Base-by-base conservation (phyloP, 306 rosid species). In the Ceratonia siliqua region DNA sequence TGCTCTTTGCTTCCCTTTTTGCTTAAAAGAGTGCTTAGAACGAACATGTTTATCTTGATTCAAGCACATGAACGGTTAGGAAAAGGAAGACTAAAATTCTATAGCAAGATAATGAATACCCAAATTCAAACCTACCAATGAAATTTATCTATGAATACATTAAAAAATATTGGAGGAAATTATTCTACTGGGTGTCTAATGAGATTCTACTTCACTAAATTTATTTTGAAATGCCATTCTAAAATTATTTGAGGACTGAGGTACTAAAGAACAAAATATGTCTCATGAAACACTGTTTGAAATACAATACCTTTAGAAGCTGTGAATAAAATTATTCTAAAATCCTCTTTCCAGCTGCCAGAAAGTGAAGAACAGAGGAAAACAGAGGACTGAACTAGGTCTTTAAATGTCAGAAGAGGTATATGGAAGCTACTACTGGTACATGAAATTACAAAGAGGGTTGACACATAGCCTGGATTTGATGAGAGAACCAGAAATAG, bases 361-460 rank as follows among this genome's bases (percentile, higher is more conserved):
- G 71, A 41, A 78, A 46, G 0, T 49, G 15, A 61, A 39, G 38
- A 63, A 74, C 62, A 25, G n/a, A n/a, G n/a, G n/a, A 45, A 45
- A 4, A 45, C 17, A 14, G 53, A 42, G 9, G 43, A 36, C 67
- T 57, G 4, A 50, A 38, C 33, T 14, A 38, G 22, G 9, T 72
- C 21, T 36, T 46, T 13, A 57, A 62, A 54, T 17, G 17, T 43
- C 50, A 71, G 43, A 43, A 63, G 6, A 56, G 53, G 62, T 59
- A 35, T 45, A 72, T 22, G 28, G 64, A 72, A 81, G 50, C 79
- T 69, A 39, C 13, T 5, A 11, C 68, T 73, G 48, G 45, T 78
- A 64, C 30, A 80, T 76, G 53, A 80, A 58, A 73, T 72, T 59
- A 72, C 74, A 65, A 53, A 25, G 22, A 13, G 36, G 27, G 38